Evolutionary conservation across 495 filamentous ascomycete genomes (phyloP), one percentile per base, ranked within the genome.

Genomic region (Astrocystis sublimbata): DNA sequence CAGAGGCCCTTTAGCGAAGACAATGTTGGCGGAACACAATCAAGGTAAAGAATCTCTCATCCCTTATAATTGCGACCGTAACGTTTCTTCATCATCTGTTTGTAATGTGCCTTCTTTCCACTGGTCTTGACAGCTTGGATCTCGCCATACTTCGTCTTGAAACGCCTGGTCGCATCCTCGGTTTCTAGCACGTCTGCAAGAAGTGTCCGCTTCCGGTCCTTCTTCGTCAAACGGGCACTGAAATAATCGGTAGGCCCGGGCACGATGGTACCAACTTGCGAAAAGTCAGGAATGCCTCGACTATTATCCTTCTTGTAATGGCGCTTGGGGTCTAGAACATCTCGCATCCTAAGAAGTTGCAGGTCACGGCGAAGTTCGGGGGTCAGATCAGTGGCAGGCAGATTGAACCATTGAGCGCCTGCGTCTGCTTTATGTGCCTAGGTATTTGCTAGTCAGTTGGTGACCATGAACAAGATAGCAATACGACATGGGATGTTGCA

Each of bases 241-340:
- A 85, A 90, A 77, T 88, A 96, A 65, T 98, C 94, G 0, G 91
- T 92, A 19, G 92, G 90, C 0, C 93, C 93, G 66, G 96, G 86
- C 36, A 97, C 84, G 54, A 98, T 86, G 2, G 89, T 96, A 46
- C 94, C 94, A 23, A 97, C 86, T 65, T 96, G 90, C 26, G 88
- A 93, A 71, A 87, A 97, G 60, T 92, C 82, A 6, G 94, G 94
- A 3, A 88, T 71, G 54, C 78, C 74, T 75, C 88, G 89, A 30
- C 80, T 80, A 38, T 58, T 72, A 57, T 82, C 86, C 73, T 96
- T 97, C 70, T 93, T 94, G 81, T 97, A 97, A 68, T 92, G 89
- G 56, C 92, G 83, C 69, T 98, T 92, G 5, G 92, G 86, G 61
- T 97, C 94, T 3, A 96, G 80, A 7, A 96, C 90, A 56, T 87